Evolutionary conservation across 768 basidiomycete genomes (phyloP), one percentile per base, ranked within the genome.

Genomic region (Leccinum fibrillosum): DNA sequence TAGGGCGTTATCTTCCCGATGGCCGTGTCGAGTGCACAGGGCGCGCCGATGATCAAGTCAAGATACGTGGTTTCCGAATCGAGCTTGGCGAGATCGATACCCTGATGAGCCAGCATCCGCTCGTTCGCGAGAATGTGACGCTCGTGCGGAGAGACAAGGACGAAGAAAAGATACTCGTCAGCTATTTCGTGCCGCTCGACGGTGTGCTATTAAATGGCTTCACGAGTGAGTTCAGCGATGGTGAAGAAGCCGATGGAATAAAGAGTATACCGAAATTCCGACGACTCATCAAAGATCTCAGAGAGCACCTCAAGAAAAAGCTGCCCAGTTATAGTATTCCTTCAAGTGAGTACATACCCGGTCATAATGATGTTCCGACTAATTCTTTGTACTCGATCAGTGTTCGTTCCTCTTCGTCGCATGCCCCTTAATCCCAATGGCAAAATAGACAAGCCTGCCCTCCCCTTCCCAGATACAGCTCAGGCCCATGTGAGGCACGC

Each of bases 351-450:
- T 79, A 12, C 30, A 52, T 35, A 9, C 49, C 60, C 44, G 23
- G 45, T 49, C 30, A n/a, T 25, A 26, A 9, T 10, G 30, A 39
- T 55, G 15, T 44, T 58, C 1, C 53, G 23, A 19, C 60, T 64
- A 19, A 64, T 32, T 13, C 13, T 28, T 52, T 13, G 21, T 55
- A 17, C 30, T 57, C 4, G 35, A 30, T 11, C 69, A 92, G 96
- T 98, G 23, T 95, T 98, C 62, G 93, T 99, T 30, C 97, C 97
- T 0, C 82, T 99, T 26, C 83, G 82, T 52, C 89, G 94, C 55
- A 96, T 99, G 91, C 97, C 97, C 19, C 83, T 99, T 52, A 99
- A 98, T 67, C 97, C 97, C 7, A 99, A 98, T 71, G 97, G 97
- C 61, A 99, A 99, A 76, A 89, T 99, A 71, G 97, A 99, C 78